Evolutionary conservation across 2,329 filamentous ascomycete species (phyloP), one percentile per base, ranked within the genome.

Genomic region (Aspergillus unguis): DNA sequence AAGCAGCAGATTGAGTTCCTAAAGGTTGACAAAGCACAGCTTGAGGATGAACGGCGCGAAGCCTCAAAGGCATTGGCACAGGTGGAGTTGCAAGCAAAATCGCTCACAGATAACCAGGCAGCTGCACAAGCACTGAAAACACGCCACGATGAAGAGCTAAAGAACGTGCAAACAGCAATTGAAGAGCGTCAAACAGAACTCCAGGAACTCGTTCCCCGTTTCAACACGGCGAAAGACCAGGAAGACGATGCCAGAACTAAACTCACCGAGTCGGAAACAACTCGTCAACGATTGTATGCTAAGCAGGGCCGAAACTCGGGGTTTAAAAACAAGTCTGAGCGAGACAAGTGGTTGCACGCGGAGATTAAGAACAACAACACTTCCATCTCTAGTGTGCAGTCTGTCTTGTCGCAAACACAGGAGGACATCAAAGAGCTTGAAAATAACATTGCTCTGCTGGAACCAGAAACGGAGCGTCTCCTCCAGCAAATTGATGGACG

Each of bases 301-400:
- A 99, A 99, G 71, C 92, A 99, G 72, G 90, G 87, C 40, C 86
- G 92, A 42, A 91, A 88, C 59, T 87, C 88, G 17, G 87, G 90
- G 57, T 99, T 96, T 71, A 87, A 82, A 65, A 95, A 85, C 69
- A 96, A 96, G 75, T 82, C 83, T 6, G 90, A 97, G 67, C 86
- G 95, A 40, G 92, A 99, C 69, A 82, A 84, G 33, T 96, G 84
- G 79, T 77, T 99, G 45, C 84, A 84, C 55, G 81, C 84, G 56
- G 88, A 96, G 71, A 89, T 97, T 51, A 80, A 88, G 41, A 88
- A 95, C 33, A 83, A 92, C 49, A 87, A 90, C 59, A 77, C 83
- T 33, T 87, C 88, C 4, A 77, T 96, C 29, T 86, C 85, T 33
- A 86, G 84, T 11, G 87, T 95, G 61, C 94, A 92, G 67, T 88